Base-by-base conservation (phyloP, 495 filamentous ascomycete genomes). In the Penicillium cosmopolitanum region DNA sequence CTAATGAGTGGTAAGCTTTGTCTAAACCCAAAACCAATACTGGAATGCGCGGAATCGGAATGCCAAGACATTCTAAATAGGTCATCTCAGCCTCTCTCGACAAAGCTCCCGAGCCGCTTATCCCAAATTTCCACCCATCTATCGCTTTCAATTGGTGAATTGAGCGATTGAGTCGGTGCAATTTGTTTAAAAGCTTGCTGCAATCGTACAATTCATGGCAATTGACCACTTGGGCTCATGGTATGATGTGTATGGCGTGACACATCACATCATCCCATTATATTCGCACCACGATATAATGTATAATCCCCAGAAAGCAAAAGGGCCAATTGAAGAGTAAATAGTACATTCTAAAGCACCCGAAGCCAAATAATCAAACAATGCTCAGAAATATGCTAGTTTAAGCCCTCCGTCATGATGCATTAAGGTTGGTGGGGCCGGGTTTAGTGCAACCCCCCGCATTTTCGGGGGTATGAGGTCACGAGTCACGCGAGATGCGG, bases 391-490 rank as follows among this genome's bases (percentile, higher is more conserved):
- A 38, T n/a, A 28, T 28, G 11, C 23, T 12, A 48, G 23, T 48
- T 48, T 11, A 16, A 21, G 16, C 42, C 15, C 42, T 16, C 16
- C 42, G 9, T 28, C 46, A 48, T 48, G 46, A 48, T 48, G 46
- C 46, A 58, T 63, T 64, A 66, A 66, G 54, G 64, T 64, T 64
- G 36, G 62, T 65, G 63, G 63, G 56, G 63, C 63, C 59, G 55
- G 19, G 12, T 3, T 62, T 63, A 59, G 62, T 55, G 31, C 51
- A 56, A 60, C 21, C 53, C 61, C 64, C 65, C 65, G 65, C 64
- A 64, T 58, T 64, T 53, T 40, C 35, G 8, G 16, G 19, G 38
- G 50, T 61, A 67, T 67, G 65, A 67, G 65, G 65, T 67, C 65
- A 67, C 62, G 58, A 65, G 65, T 64, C 57, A 67, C 61, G 54